A percentile compares a stretch with the other conserved stretches of the same genome.
These are phyloP conservation scores for Aurifilum marmelostoma DNA, from an alignment of 2,329 filamentous ascomycete species.

Conservation along the genomic window DNA sequence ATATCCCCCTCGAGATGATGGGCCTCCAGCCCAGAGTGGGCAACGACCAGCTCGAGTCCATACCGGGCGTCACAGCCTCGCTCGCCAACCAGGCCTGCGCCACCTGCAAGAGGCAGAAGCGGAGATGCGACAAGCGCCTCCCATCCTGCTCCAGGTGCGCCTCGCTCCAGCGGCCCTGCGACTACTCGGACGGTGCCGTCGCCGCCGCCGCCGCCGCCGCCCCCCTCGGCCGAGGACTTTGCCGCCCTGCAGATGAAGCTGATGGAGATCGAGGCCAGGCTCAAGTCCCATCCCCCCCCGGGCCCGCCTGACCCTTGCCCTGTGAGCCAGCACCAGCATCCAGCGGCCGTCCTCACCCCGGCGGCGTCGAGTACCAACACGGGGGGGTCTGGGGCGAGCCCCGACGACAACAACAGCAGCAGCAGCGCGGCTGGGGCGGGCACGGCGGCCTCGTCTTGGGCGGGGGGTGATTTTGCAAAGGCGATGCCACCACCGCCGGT, in stretches of 20 bases:
- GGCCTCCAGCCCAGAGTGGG: slow-evolving; percentile 1
- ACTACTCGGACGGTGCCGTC: slow-evolving; percentile 43
- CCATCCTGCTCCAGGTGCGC: slow-evolving; percentile 52
- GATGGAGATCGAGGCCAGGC: slow-evolving; percentile 42
- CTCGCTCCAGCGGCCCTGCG: slow-evolving; percentile 46
- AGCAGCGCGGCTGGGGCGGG: slow-evolving; percentile 24
- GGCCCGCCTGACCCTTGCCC: not conserved
- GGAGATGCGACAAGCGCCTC: slow-evolving; percentile 55
- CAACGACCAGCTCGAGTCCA: not conserved
- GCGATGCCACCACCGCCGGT: not conserved
- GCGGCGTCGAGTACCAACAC: slow-evolving; percentile 9
- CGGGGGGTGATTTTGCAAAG: slow-evolving; percentile 18
- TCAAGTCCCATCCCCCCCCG: slow-evolving; percentile 33
- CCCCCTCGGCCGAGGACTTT: slow-evolving; percentile 43
- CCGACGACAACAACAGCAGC: slow-evolving; percentile 14
- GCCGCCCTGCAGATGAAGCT: slow-evolving; percentile 43
- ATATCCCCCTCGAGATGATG: not conserved
- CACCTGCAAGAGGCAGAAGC: slow-evolving; percentile 47
- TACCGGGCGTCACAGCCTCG: slow-evolving; percentile 23
- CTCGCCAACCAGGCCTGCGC: slow-evolving; percentile 33
- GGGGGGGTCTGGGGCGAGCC: slow-evolving; percentile 2
- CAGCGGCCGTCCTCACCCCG: not conserved
- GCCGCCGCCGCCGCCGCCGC: slow-evolving; percentile 40
- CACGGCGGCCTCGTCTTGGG: slow-evolving; percentile 26
- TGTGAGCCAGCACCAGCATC: not conserved